Percentiles rank a stretch among this genome's conserved stretches.
Evolutionary conservation across 1,284 basidiomycete species (phyloP).

Genomic region (Anthracocystis panici-leucophaei): DNA sequence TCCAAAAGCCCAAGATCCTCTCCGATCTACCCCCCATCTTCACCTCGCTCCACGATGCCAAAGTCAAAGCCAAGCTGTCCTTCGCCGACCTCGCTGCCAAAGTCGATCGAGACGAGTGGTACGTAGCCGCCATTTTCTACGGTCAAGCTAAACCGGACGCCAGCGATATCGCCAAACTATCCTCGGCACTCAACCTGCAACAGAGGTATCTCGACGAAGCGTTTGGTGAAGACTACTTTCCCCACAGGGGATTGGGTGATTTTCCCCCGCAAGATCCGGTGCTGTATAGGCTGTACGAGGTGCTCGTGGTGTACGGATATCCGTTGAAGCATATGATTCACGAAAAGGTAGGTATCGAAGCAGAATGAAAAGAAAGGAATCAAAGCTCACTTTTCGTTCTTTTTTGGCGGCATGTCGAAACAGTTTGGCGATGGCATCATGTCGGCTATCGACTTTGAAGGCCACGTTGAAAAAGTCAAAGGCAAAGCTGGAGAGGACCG

Average conservation of each 20-base stretch:
- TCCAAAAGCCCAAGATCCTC: slow-evolving; percentile 50
- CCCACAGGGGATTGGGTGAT: slow-evolving; percentile 55
- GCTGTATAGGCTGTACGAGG: slow-evolving; percentile 53
- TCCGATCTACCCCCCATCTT: slow-evolving; percentile 53
- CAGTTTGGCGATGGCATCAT: slow-evolving; percentile 64
- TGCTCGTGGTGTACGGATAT: slow-evolving; percentile 62
- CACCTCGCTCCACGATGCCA: slow-evolving; percentile 53
- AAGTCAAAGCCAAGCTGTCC: slow-evolving; percentile 43
- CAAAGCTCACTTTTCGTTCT: neutral
- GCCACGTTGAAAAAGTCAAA: slow-evolving; percentile 57
- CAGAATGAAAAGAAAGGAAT: no score
- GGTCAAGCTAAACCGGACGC: slow-evolving; percentile 64
- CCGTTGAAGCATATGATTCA: slow-evolving; percentile 64
- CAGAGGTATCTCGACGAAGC: slow-evolving; percentile 37
- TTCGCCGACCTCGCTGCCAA: slow-evolving; percentile 57
- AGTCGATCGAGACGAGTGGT: slow-evolving; percentile 60
- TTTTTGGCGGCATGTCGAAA: neutral
- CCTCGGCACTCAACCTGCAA: slow-evolving; percentile 42
- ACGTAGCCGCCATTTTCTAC: slow-evolving; percentile 63
- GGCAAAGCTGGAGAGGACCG: slow-evolving; percentile 59
- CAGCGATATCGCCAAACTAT: slow-evolving; percentile 49
- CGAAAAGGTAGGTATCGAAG: slow-evolving; percentile 58
- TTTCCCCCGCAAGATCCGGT: slow-evolving; percentile 59
- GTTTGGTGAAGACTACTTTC: slow-evolving; percentile 58
- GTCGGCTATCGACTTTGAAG: slow-evolving; percentile 65